These are phyloP conservation scores for Microthyrium microscopicum DNA, from an alignment of 2,329 filamentous ascomycete species.

Conservation along the genomic window DNA sequence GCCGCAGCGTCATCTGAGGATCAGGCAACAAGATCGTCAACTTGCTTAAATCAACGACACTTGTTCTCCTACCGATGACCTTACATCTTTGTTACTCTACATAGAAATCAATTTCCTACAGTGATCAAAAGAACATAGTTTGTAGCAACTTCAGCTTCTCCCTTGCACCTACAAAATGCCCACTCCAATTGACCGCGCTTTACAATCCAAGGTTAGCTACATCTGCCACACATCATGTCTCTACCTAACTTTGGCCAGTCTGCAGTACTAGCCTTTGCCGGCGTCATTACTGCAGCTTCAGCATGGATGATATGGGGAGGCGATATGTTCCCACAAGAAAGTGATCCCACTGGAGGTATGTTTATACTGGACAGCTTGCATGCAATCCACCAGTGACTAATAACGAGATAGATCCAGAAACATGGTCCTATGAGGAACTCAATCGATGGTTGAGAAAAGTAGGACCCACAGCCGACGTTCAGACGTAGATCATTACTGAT, in stretches of 20 bases:
- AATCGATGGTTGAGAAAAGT: conserved; percentile 67
- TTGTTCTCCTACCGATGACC: too few species aligned
- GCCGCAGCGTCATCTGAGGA: too few species aligned
- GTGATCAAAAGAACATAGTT: too few species aligned
- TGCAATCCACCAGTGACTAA: conserved; percentile 3
- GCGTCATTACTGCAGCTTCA: conserved; percentile 64
- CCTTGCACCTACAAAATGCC: conserved; percentile 26
- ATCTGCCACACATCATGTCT: too few species aligned
- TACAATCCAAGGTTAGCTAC: conserved; percentile 26
- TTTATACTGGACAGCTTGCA: conserved; percentile 9
- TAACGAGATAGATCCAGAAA: conserved; percentile 4
- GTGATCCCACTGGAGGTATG: conserved; percentile 63
- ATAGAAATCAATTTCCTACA: too few species aligned
- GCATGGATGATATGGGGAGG: conserved; percentile 59
- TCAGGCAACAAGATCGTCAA: too few species aligned
- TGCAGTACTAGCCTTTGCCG: conserved; percentile 43
- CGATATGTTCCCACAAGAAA: conserved; percentile 52
- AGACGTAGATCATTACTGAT: not conserved
- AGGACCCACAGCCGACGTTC: conserved; percentile 22
- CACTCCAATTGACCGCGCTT: conserved; percentile 31
- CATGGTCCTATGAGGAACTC: conserved; percentile 32
- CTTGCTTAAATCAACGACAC: too few species aligned
- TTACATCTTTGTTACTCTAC: too few species aligned
- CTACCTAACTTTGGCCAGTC: too few species aligned
- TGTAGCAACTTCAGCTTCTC: too few species aligned